Evolutionary conservation across 2,329 filamentous ascomycete species (phyloP), one percentile per base, ranked within the genome.

Genomic region (Exophiala mesophila): DNA sequence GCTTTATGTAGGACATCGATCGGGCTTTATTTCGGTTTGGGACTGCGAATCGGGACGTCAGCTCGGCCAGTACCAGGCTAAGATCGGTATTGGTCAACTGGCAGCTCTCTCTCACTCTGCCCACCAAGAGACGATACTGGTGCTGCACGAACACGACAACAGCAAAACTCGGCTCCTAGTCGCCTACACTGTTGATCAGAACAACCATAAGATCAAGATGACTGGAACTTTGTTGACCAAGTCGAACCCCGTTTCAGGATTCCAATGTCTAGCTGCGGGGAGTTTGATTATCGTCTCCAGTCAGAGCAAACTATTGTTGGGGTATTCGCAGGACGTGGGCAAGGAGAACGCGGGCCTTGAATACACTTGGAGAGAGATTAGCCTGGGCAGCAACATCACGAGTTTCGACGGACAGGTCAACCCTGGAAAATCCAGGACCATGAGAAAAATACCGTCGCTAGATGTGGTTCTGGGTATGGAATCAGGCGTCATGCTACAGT

Each of bases 401-500:
- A 80, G 78, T 46, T 65, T 88, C 32, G 83, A 92, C 57, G 52
- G 45, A 8, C 47, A 47, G 21, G 38, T 55, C 32, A 41, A 42
- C 17, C 10, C 31, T 9, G 41, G 41, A n/a, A 52, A 54, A 18
- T 44, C 50, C 5, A 57, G 55, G 18, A 48, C 45, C 5, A 52
- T 39, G 53, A 56, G 61, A 49, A 59, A 47, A 50, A 47, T 54
- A 15, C 57, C 68, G 3, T 64, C 76, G 7, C 62, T 92, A n/a
- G 83, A 94, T 57, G 63, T 98, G 18, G 82, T 82, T 3, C 67
- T 94, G 40, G 92, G 92, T 39, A 82, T 86, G 50, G 76, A 78
- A 4, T 77, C 80, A 37, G 92, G 92, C 52, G 76, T 78, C 17
- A 84, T 97, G 31, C 78, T 86, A 57, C 66, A 89, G n/a, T 95